Conservation (phyloP, 176 grass and related monocot species). For the Oryza nivara region DNA sequence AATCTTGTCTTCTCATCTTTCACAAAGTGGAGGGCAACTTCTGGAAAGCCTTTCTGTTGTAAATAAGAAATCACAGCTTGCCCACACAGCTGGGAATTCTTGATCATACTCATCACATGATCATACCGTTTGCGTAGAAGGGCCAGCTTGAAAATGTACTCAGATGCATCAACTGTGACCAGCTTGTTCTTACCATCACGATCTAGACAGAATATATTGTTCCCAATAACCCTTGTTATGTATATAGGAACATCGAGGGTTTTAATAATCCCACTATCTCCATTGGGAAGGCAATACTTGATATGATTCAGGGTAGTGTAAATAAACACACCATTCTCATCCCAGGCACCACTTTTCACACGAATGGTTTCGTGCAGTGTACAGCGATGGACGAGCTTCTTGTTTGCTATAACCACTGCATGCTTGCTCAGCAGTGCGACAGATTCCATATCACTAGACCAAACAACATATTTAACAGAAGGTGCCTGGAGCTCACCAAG, state of each 20-base stretch:
- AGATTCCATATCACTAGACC: conserved; percentile 96
- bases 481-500: conserved; percentile 93
- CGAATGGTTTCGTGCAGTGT: conserved; percentile 99
- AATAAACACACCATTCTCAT: conserved; percentile 91
- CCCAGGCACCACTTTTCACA: conserved; percentile 99
- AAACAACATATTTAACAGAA: conserved; percentile 85
- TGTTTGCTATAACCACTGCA: conserved; percentile 86
- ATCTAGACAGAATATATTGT: conserved; percentile 81
- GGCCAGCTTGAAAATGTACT: conserved; percentile 98
- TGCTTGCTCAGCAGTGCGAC: conserved; percentile 96
- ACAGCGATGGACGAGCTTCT: conserved; percentile 81
- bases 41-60: conserved; percentile 97
- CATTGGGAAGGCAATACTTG: conserved; percentile 97
- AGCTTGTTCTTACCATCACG: conserved; percentile 92
- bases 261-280: conserved; percentile 92
- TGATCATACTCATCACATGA: conserved; percentile 99
- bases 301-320: conserved; percentile 98
- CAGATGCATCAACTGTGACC: conserved; percentile 86
- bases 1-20: conserved; percentile 99
- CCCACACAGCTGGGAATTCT: conserved; percentile 89
- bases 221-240: conserved; percentile 86
- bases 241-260: conserved; percentile 94
- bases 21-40: conserved; percentile 99
- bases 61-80: conserved; percentile 97
- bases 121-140: conserved; percentile 82